Base-by-base conservation (phyloP, 2,329 filamentous ascomycete species). In the Acarospora socialis region DNA sequence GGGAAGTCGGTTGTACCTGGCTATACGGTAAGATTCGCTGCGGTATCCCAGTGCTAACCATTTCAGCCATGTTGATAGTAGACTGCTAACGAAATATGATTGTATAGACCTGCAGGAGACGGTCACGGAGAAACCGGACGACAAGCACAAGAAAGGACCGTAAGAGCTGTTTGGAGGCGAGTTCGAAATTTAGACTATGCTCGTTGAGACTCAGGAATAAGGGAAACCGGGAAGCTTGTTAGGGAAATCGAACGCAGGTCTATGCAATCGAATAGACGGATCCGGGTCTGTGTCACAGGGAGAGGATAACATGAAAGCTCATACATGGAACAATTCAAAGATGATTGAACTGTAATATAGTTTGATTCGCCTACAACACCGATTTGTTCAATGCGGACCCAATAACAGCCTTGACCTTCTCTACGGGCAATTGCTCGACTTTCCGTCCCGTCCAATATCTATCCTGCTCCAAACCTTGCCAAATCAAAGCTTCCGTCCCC, bases 401-500 rank as follows among this genome's bases (percentile, higher is more conserved):
- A 41, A 72, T 63, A 3, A 61, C 52, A 26, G 57, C 57, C 50
- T 75, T 73, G 5, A 77, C 71, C 43, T 65, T 57, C 20, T 66
- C 53, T 1, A 79, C 63, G 1, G 74, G 73, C 39, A 80, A 53
- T 20, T 77, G 63, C 8, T 63, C 57, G 1, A 74, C 50, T 18
- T 65, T 51, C 44, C 59, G 64, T 0, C 76, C 77, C 0, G 76
- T 80, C 78, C 79, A 83, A 18, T 58, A 39, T 25, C 49, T 47
- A 10, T 59, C 57, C 53, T 81, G 79, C 53, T 81, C 79, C 12
- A 84, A 52, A 0, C 79, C 80, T 52, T 84, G 79, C 57, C 74
- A 82, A 41, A 84, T 77, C 61, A 84, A 59, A 0, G 79, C 76
- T 57, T 84, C 80, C 0, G 78, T 82, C 0, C 80, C 80, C 4